phyloP scores from a whole-genome alignment of 768 basidiomycete species.

The Russula abietina region DNA sequence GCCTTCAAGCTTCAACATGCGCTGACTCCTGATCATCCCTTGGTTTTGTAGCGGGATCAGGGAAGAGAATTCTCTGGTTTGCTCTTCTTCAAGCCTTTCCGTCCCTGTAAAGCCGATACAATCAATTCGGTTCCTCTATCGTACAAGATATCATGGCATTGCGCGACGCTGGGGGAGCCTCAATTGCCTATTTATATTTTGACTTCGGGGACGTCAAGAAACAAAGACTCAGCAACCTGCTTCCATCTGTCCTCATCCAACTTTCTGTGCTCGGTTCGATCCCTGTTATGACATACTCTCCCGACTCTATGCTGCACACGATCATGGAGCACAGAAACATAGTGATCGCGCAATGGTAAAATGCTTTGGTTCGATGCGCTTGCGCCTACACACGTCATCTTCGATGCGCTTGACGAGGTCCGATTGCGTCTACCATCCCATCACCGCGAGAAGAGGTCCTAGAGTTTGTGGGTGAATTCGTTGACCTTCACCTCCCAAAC shows the following conservation, averaged over 20 bases:
- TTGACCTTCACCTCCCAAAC: neutral
- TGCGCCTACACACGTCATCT: slow-evolving; percentile 2
- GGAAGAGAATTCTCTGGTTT: slow-evolving; percentile 10
- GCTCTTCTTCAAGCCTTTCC: neutral
- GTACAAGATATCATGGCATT: neutral
- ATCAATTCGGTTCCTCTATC: neutral
- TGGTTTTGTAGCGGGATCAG: neutral
- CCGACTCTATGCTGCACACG: neutral
- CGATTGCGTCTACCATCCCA: neutral
- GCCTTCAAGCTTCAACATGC: neutral
- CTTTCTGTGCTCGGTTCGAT: neutral
- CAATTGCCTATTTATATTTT: slow-evolving; percentile 7
- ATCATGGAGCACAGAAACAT: neutral
- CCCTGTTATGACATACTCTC: neutral
- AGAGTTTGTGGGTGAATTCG: neutral
- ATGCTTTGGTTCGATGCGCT: neutral
- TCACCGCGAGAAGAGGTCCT: slow-evolving; percentile 10
- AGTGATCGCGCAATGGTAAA: neutral
- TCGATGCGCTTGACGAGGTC: slow-evolving; percentile 15
- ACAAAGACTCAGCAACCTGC: neutral
- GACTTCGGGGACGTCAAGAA: slow-evolving; percentile 6
- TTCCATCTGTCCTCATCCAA: slow-evolving; percentile 9
- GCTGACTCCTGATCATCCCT: neutral
- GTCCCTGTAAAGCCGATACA: neutral
- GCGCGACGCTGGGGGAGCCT: neutral